Percentiles rank a stretch among this genome's conserved stretches.
These are phyloP conservation scores for Penicillium carneum DNA, from an alignment of 2,329 filamentous ascomycete species.

Conservation along the genomic window DNA sequence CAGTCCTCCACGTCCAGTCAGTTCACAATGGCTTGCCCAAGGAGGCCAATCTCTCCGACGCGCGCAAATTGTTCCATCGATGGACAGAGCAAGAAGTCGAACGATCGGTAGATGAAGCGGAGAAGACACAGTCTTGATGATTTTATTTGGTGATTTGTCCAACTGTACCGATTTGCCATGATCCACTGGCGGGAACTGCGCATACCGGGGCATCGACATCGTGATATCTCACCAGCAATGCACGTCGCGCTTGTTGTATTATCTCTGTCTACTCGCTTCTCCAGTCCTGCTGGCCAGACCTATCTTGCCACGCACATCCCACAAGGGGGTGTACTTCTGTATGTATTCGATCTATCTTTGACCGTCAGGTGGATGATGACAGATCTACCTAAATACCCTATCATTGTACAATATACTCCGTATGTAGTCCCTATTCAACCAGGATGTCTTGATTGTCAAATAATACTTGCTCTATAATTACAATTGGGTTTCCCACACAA, in stretches of 20 bases:
- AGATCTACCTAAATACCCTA: not conserved
- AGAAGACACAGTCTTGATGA: constrained; percentile 31
- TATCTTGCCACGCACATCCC: not conserved
- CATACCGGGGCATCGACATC: not conserved
- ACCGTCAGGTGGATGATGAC: not conserved
- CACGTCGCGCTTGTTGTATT: not conserved
- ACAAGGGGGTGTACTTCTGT: not conserved
- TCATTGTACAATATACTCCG: not conserved
- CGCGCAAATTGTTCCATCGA: constrained; percentile 68
- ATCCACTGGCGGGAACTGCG: not conserved
- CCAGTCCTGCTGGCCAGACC: not conserved
- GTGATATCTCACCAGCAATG: not conserved
- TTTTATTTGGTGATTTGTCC: not conserved
- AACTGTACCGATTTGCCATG: not conserved
- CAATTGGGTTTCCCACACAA: not conserved
- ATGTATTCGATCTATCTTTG: not conserved
- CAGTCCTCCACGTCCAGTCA: constrained; percentile 67
- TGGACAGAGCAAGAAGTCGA: constrained; percentile 66
- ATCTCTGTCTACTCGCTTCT: not conserved
- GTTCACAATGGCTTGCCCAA: constrained; percentile 53
- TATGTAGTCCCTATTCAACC: not conserved
- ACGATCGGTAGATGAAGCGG: constrained; percentile 60
- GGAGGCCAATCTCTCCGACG: constrained; percentile 64
- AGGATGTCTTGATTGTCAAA: not conserved
- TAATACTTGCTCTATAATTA: not conserved